Base-by-base conservation (phyloP, 208 protist genomes). In the Phytomonas sp. region DNA sequence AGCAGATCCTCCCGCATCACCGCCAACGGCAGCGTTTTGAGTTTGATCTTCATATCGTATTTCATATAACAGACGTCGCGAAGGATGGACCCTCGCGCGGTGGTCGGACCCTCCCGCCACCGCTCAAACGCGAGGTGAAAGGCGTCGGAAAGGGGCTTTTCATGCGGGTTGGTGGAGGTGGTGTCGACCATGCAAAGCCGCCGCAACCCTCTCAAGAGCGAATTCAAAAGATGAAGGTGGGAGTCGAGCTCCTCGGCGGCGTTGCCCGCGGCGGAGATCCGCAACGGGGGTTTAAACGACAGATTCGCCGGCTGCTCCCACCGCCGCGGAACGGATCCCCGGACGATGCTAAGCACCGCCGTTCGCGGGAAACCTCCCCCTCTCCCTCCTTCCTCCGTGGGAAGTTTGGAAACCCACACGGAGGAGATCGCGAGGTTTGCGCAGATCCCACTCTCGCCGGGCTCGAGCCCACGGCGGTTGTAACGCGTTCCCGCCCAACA, bases 221-320 rank as follows among this genome's bases (percentile, higher is more conserved):
- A 4, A 62, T 31, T 56, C 40, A 93, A 67, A 9, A 79, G 65
- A 33, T 74, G 75, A 4, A 89, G 66, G 70, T 90, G 87, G 0
- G 74, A 74, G 13, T 63, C 62, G 0, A 92, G 33, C 60, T 83
- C 79, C 59, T 83, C 75, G 0, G 56, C 72, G 2, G 67, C 79
- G 31, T 71, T 77, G 40, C 68, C 36, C 20, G 77, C 46, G 0
- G 78, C 77, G 34, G 77, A 75, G 36, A 92, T 83, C 26, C 70
- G 79, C 29, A 95, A 84, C 9, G 82, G 66, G 6, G 90, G 90
- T 59, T 87, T 91, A 36, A 91, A 62, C 0, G 74, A 60, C n/a
- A 95, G 70, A 76, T 93, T 88, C 1, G 87, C 82, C 60, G 82
- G 79, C 75, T 95, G 90, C 75, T 81, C 77, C 90, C 90, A 95